Percentiles rank a stretch among this genome's conserved stretches.
Conservation (phyloP, 805 yeast genomes). For the Ogataea kodamae region DNA sequence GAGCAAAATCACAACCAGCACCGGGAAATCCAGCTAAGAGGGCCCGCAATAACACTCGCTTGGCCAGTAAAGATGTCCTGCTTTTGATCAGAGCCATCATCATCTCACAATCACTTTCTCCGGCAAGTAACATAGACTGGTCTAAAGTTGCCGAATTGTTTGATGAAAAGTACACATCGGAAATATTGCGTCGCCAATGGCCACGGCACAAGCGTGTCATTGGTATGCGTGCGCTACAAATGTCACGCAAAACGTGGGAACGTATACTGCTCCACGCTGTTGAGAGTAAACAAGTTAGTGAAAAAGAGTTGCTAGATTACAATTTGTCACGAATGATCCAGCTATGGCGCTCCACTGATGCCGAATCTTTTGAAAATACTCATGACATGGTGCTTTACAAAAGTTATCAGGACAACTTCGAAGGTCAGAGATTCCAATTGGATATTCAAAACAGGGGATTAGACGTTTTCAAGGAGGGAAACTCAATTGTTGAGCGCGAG, state of each 20-base stretch:
- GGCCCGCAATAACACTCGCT: slow-evolving; percentile 23
- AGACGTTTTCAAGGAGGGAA: slow-evolving; percentile 45
- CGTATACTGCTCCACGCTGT: slow-evolving; percentile 56
- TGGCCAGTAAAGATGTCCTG: slow-evolving; percentile 43
- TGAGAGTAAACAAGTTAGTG: slow-evolving; percentile 47
- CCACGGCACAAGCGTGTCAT: slow-evolving; percentile 54
- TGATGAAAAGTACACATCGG: slow-evolving; percentile 37
- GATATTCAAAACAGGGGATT: slow-evolving; percentile 26
- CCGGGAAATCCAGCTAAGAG: slow-evolving; percentile 11
- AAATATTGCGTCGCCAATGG: slow-evolving; percentile 63
- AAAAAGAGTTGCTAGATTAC: slow-evolving; percentile 47
- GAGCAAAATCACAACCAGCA: slow-evolving; percentile 12
- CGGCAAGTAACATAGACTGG: slow-evolving; percentile 61
- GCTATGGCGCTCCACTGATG: slow-evolving; percentile 57
- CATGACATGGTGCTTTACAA: slow-evolving; percentile 30
- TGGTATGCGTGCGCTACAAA: slow-evolving; percentile 56
- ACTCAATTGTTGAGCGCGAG: slow-evolving; percentile 73
- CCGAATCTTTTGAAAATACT: slow-evolving; percentile 31
- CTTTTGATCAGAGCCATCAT: slow-evolving; percentile 61
- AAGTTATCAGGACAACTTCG: slow-evolving; percentile 45
- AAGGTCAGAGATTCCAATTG: slow-evolving; percentile 42
- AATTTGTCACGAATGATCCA: slow-evolving; percentile 52
- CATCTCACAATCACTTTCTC: slow-evolving; percentile 57
- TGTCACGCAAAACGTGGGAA: slow-evolving; percentile 61
- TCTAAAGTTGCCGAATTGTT: slow-evolving; percentile 50